Base-by-base conservation (phyloP, 1,284 basidiomycete genomes). In the Dichomitus squalens region DNA sequence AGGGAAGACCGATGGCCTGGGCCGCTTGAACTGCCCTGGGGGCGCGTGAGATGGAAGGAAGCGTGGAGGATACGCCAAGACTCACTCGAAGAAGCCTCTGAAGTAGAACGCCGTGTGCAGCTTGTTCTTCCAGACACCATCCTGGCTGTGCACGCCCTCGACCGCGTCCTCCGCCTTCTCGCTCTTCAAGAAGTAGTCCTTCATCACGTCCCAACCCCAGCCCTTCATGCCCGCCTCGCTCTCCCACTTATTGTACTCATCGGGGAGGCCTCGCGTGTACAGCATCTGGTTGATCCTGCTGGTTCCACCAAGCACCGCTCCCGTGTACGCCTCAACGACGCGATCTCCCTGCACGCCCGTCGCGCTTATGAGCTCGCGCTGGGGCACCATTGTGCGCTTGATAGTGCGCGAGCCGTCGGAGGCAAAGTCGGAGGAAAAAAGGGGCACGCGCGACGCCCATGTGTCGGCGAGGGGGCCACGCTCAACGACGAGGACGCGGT, bases 191-290 rank as follows among this genome's bases (percentile, higher is more conserved):
- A 79, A 79, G 46, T 70, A 74, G 1, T 68, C 70, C 52, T 67
- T 54, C 18, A 79, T 50, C 6, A 75, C 71, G 14, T 72, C 65
- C 64, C 70, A 79, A 2, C 68, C 66, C 76, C 76, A 79, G 0
- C 73, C 74, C 38, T 66, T 60, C 43, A 70, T 54, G 0, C 75
- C 76, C 23, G 57, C 62, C 54, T 53, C 52, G 6, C 59, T 58
- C 23, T 52, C 64, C 78, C 76, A 79, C 20, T 64, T 60, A 38
- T 77, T 69, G 52, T 74, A 79, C 55, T 78, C 76, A 0, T 67
- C 73, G 5, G 75, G 72, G 4, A 71, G 36, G 0, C 64, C 73
- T 4, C 76, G 66, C 3, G 71, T 72, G 50, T 79, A 78, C 55
- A 76, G 53, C 70, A 76, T 71, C 49, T 68, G 72, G 62, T 82